These are phyloP conservation scores for Citropsis articulata DNA, from an alignment of 345 rosid species.

Conservation along the genomic window DNA sequence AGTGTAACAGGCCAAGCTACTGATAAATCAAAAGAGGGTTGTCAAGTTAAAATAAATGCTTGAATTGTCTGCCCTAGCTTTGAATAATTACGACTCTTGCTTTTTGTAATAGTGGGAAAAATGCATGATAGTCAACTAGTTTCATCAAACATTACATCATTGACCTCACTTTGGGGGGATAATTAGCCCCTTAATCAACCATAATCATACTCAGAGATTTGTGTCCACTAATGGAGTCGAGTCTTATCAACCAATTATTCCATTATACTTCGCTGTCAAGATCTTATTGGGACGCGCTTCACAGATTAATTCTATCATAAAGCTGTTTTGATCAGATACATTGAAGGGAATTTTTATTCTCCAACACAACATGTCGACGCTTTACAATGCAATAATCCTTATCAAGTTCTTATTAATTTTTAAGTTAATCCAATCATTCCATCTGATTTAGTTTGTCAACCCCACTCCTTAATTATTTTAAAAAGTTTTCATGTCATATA, in stretches of 20 bases:
- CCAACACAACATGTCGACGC: conserved; percentile 6
- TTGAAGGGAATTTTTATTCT: conserved; percentile 6
- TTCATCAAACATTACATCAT: conserved; percentile 39
- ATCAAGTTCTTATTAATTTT: not conserved
- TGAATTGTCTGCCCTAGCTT: conserved; percentile 24
- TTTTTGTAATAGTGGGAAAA: conserved; percentile 30
- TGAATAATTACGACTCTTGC: conserved; percentile 22
- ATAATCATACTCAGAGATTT: conserved; percentile 16
- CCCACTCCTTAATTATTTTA: not conserved
- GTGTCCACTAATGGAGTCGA: conserved; percentile 2
- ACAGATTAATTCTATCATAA: not conserved
- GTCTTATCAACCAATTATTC: conserved; percentile 26
- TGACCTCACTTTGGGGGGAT: conserved; percentile 12
- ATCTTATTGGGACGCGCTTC: conserved; percentile 2
- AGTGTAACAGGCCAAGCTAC: conserved; percentile 15
- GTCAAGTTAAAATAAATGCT: conserved; percentile 11
- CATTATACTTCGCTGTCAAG: conserved; percentile 1
- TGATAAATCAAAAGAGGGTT: conserved; percentile 7
- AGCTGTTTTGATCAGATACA: conserved; percentile 13
- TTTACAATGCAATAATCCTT: not conserved
- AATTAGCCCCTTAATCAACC: conserved; percentile 20
- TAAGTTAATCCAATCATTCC: conserved; percentile 6
- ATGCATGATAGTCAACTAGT: conserved; percentile 24
- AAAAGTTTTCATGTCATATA: not conserved
- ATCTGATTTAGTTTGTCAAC: not conserved